A percentile compares a stretch with the other conserved stretches of the same genome.
These are phyloP conservation scores for Hymenochaete sp. DNA, from an alignment of 1,284 basidiomycete genomes.

Conservation along the genomic window DNA sequence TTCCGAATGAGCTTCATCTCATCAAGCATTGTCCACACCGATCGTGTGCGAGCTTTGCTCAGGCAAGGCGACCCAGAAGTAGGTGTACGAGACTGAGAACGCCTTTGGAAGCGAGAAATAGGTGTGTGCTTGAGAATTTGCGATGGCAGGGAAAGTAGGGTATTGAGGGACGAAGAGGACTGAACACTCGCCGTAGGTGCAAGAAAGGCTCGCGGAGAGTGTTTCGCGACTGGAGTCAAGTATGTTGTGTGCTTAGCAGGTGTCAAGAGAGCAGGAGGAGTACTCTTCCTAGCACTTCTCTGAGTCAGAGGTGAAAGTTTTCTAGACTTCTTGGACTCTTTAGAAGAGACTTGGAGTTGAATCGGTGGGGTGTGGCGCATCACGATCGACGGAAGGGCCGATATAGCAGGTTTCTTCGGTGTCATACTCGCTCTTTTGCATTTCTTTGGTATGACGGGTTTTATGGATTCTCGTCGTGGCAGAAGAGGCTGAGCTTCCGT, in stretches of 20 bases:
- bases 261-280: neutral
- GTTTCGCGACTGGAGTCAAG: neutral
- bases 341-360: neutral
- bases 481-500: constrained; percentile 1
- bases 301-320: too few relatives aligned
- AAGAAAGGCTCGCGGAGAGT: constrained; percentile 1
- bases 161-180: constrained; percentile 2
- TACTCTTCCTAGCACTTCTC: neutral
- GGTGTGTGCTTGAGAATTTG: constrained; percentile 14
- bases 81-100: neutral
- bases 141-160: constrained; percentile 1
- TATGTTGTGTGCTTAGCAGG: neutral
- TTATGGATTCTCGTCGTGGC: constrained; percentile 5
- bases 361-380: constrained; percentile 9
- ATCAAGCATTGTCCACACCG: constrained; percentile 16
- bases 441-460: neutral
- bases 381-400: constrained; percentile 11
- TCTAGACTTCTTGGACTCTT: neutral
- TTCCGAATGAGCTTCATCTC: constrained; percentile 15
- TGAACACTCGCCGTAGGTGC: neutral
- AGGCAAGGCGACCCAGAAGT: constrained; percentile 13
- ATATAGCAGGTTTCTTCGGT: constrained; percentile 1
- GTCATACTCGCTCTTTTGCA: neutral
- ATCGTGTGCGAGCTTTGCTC: constrained; percentile 13
- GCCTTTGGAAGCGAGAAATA: neutral